Evolutionary conservation across 176 grass and related monocot species (phyloP).

Genomic region (Avena insularis): DNA sequence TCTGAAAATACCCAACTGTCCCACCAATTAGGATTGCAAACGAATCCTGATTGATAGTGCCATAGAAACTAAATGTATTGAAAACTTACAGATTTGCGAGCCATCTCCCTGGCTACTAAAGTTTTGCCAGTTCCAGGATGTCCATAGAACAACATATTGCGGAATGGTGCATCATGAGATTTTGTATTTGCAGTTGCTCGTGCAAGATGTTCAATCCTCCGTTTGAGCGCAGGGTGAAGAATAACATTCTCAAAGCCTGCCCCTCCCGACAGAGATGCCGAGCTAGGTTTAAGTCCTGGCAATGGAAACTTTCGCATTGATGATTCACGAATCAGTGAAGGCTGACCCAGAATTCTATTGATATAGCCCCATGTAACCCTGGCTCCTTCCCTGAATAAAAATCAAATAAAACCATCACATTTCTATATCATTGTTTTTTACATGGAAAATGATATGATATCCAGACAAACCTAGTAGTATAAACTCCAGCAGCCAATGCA

Average conservation of each 20-base stretch:
- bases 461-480: constrained; percentile 81
- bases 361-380: constrained; percentile 92
- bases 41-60: neutral
- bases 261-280: constrained; percentile 38
- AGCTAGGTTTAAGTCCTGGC: constrained; percentile 54
- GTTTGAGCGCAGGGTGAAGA: constrained; percentile 85
- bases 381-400: constrained; percentile 82
- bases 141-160: constrained; percentile 99
- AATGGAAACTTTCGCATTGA: constrained; percentile 83
- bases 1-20: neutral
- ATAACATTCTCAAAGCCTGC: constrained; percentile 75
- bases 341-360: constrained; percentile 93
- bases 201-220: constrained; percentile 87
- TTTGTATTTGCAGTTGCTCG: constrained; percentile 95
- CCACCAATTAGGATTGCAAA: constrained; percentile 5
- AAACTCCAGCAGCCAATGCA: constrained; percentile 88
- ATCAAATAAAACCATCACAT: constrained; percentile 35
- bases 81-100: constrained; percentile 86
- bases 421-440: neutral
- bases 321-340: constrained; percentile 96
- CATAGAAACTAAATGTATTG: constrained; percentile 12
- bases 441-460: constrained; percentile 28
- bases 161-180: constrained; percentile 88
- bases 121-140: constrained; percentile 98
- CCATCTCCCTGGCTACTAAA: constrained; percentile 93